A percentile compares a stretch with the other conserved stretches of the same genome.
Conservation (phyloP, 345 rosid species). For the Clarkia xantiana region DNA sequence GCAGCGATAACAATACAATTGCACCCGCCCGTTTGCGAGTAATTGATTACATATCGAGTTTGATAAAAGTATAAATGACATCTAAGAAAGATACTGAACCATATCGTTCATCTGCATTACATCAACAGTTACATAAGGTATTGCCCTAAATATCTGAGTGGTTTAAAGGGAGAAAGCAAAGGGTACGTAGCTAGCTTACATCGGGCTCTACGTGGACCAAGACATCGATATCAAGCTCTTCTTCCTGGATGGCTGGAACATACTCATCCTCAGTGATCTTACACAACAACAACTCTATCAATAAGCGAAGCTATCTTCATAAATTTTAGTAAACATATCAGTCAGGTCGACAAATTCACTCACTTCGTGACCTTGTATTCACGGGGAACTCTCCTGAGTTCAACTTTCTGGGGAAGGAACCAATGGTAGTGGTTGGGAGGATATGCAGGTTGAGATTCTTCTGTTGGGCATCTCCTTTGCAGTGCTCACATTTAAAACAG, state of each 20-base stretch:
- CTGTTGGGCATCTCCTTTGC: conserved; percentile 72
- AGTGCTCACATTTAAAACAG: conserved; percentile 43
- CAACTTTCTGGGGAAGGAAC: too few relatives aligned
- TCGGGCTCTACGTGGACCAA: conserved; percentile 98
- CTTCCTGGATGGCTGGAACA: conserved; percentile 70
- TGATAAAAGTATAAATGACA: too few relatives aligned
- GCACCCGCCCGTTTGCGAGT: conserved; percentile 99
- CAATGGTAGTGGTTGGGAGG: conserved; percentile 73
- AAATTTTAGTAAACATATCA: too few relatives aligned
- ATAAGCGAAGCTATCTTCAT: too few relatives aligned
- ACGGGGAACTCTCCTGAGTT: too few relatives aligned
- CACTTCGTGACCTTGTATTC: conserved; percentile 97
- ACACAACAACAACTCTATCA: neutral
- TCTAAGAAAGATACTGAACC: too few relatives aligned
- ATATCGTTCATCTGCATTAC: conserved; percentile 72
- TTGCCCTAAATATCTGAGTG: too few relatives aligned
- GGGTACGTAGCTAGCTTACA: conserved; percentile 23
- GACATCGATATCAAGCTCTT: conserved; percentile 95
- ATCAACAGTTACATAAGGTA: neutral
- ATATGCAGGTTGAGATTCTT: conserved; percentile 49
- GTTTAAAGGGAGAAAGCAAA: neutral
- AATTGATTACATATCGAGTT: too few relatives aligned
- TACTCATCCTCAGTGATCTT: conserved; percentile 91
- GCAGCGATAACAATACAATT: conserved; percentile 93
- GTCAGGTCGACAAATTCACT: conserved; percentile 12